Conservation (phyloP, 345 rosid genomes). For the Heritiera fomes region DNA sequence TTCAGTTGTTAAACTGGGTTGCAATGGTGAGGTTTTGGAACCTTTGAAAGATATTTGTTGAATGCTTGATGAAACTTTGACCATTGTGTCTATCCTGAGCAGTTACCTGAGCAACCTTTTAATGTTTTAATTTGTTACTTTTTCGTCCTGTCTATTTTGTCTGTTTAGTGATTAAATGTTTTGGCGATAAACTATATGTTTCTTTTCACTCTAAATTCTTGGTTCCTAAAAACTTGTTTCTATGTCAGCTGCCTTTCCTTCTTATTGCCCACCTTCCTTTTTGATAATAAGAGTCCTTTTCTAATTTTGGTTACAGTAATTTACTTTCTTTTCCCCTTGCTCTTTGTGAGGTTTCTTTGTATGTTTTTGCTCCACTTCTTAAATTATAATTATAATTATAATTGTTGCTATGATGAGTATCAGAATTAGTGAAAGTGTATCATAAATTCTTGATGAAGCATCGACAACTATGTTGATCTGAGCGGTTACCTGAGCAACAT, state of each 20-base stretch:
- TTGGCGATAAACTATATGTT: neutral
- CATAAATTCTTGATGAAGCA: slow-evolving; percentile 25
- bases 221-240: neutral
- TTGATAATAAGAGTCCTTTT: neutral
- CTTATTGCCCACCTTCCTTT: neutral
- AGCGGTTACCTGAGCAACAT: slow-evolving; percentile 59
- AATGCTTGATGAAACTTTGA: slow-evolving; percentile 44
- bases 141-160: neutral
- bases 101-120: slow-evolving; percentile 58
- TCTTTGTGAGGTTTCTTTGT: neutral
- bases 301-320: neutral
- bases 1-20: slow-evolving; percentile 28
- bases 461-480: slow-evolving; percentile 39
- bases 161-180: neutral
- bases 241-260: neutral
- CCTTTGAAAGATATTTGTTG: slow-evolving; percentile 29
- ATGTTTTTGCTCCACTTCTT: neutral
- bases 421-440: slow-evolving; percentile 19
- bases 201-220: neutral
- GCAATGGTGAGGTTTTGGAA: slow-evolving; percentile 45
- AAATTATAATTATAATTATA: neutral
- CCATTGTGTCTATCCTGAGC: slow-evolving; percentile 54
- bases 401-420: slow-evolving; percentile 37
- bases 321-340: neutral
- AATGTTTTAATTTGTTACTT: neutral